Evolutionary conservation across 2,329 filamentous ascomycete genomes (phyloP).

Genomic region (Biscogniauxia mediterranea): DNA sequence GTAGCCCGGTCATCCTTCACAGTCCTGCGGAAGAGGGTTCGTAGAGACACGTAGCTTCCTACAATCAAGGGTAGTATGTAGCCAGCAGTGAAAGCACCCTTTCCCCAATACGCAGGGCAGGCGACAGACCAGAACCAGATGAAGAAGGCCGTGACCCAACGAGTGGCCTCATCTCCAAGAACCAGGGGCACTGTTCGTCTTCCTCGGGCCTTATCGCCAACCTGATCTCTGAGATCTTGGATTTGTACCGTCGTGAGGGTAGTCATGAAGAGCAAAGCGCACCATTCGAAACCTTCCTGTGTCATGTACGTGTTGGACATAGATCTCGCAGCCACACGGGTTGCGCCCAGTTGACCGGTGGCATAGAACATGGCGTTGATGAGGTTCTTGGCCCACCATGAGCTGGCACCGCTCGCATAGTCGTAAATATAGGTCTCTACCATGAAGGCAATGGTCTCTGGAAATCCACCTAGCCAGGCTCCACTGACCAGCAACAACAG

Average conservation of each 20-base stretch:
- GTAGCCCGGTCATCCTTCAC: conserved; percentile 2
- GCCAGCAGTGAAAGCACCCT: conserved; percentile 2
- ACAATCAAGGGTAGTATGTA: conserved; percentile 2
- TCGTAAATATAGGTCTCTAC: conserved; percentile 1
- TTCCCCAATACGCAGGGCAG: conserved; percentile 19
- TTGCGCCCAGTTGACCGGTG: conserved; percentile 1
- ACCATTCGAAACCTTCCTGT: conserved; percentile 3
- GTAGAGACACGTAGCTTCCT: conserved; percentile 1
- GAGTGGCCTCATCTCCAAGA: conserved; percentile 16
- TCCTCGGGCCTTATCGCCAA: conserved; percentile 24
- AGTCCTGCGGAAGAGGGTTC: background rate
- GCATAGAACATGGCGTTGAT: conserved; percentile 2
- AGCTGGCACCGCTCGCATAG: background rate
- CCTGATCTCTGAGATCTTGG: conserved; percentile 31
- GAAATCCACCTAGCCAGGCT: conserved; percentile 1
- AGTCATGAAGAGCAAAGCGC: background rate
- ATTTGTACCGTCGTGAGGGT: conserved; percentile 28
- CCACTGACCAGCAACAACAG: background rate
- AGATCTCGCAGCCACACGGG: conserved; percentile 1
- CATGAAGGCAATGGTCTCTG: conserved; percentile 1
- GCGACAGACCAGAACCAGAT: conserved; percentile 17
- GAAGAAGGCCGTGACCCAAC: conserved; percentile 24
- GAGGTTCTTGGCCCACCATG: conserved; percentile 2
- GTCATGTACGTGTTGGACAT: background rate
- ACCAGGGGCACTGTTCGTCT: conserved; percentile 27